A percentile compares a stretch with the other conserved stretches of the same genome.
Conservation (phyloP, 306 rosid species). For the Neltuma alba region DNA sequence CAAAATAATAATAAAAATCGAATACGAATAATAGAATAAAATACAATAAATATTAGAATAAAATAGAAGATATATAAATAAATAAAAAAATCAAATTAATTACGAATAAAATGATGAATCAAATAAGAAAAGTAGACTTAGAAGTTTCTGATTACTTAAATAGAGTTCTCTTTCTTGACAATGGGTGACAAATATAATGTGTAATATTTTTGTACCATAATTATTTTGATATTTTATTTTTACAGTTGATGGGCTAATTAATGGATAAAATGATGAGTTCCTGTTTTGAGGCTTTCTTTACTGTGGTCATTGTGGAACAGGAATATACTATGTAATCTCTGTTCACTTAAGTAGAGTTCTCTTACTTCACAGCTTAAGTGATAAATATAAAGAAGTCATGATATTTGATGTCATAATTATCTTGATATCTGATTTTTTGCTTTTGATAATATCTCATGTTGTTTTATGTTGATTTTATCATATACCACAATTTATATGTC, state of each 20-base stretch:
- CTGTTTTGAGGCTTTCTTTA: neutral
- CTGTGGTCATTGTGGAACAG: neutral
- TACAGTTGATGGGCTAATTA: neutral
- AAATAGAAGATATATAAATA: too few species aligned
- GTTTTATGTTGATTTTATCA: constrained; percentile 1
- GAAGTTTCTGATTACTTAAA: neutral
- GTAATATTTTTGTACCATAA: neutral
- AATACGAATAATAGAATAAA: too few species aligned
- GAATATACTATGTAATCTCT: too few species aligned
- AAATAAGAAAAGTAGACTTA: too few species aligned
- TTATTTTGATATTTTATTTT: neutral
- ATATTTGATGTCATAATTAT: neutral
- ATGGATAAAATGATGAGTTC: neutral
- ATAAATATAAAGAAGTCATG: neutral
- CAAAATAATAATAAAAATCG: too few species aligned
- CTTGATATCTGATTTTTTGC: neutral
- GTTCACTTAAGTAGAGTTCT: neutral
- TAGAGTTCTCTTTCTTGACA: neutral
- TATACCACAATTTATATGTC: neutral
- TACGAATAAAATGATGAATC: too few species aligned
- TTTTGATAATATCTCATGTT: neutral
- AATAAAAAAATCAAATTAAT: too few species aligned
- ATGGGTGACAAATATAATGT: neutral
- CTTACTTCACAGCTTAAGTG: neutral
- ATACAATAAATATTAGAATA: too few species aligned